Base-by-base conservation (phyloP, 2,329 filamentous ascomycete genomes). In the Colletotrichum nymphaeae region DNA sequence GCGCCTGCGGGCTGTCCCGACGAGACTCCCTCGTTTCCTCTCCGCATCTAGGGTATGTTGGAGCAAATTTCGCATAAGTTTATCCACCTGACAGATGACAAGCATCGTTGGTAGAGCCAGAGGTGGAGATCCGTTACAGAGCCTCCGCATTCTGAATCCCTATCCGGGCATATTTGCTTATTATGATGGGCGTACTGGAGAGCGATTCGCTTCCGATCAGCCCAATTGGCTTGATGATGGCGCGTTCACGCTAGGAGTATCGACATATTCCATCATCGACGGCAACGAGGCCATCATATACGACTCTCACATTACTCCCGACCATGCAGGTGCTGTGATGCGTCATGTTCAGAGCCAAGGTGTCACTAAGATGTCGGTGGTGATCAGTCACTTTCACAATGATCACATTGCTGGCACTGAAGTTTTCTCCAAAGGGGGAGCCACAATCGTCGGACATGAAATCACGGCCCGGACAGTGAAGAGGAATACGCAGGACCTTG, bases 191-290 rank as follows among this genome's bases (percentile, higher is more conserved):
- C 74, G 74, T 1, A 75, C 74, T 5, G 74, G 74, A 14, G 67
- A 71, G 19, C 53, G 74, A 1, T 75, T 74, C 35, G 72, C 74
- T 49, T 75, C 74, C 4, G 74, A 75, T 9, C 63, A 74, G 35
- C 74, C 74, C 19, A 75, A 75, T 37, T 75, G 74, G 74, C 63
- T 75, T 3, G 74, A 75, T 22, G 72, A 75, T n/a, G 74, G 74
- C 5, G 74, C 74, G 4, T 75, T 75, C 37, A 75, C 74, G 9
- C 37, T 75, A 0, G 74, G 74, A 9, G 72, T 75, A 9, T 56
- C 74, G 2, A 74, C 72, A 12, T 75, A 75, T 35, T 69, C 74
- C 12, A 68, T 75, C 8, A 70, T 75, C 12, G 58, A 66, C 24
- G 72, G 72, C 4, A 72, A 73, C 5, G 73, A 75, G 28, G 74